Evolutionary conservation across 73 alveolate genomes (phyloP).

Genomic region (Uronychia setigera): DNA sequence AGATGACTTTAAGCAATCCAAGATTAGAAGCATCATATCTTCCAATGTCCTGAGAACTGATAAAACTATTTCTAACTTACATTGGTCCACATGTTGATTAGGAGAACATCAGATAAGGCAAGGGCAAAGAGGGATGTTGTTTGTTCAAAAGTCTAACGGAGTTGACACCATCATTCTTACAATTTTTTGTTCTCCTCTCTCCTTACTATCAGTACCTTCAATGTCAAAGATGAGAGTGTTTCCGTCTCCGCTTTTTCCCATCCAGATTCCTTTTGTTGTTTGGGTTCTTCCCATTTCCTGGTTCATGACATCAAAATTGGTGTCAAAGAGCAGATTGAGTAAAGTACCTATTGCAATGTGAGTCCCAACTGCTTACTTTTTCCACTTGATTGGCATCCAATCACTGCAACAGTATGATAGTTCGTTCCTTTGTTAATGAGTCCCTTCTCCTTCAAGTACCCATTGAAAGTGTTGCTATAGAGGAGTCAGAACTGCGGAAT

Average conservation of each 20-base stretch:
- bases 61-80: slow-evolving; percentile 3
- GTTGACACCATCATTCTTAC: neutral
- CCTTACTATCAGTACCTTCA: slow-evolving; percentile 91
- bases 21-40: slow-evolving; percentile 86
- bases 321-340: slow-evolving; percentile 73
- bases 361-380: slow-evolving; percentile 45
- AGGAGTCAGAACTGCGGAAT: neutral
- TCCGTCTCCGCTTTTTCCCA: slow-evolving; percentile 49
- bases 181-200: slow-evolving; percentile 83
- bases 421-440: slow-evolving; percentile 38
- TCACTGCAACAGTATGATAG: slow-evolving; percentile 78
- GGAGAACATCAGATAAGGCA: slow-evolving; percentile 87
- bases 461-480: slow-evolving; percentile 23
- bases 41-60: slow-evolving; percentile 84
- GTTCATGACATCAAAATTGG: slow-evolving; percentile 77
- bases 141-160: slow-evolving; percentile 84
- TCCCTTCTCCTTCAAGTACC: slow-evolving; percentile 34
- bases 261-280: slow-evolving; percentile 92
- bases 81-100: slow-evolving; percentile 90
- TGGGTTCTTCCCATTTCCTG: slow-evolving; percentile 76
- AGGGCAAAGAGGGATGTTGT: slow-evolving; percentile 87
- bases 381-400: slow-evolving; percentile 88
- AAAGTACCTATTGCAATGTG: slow-evolving; percentile 59
- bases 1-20: slow-evolving; percentile 85
- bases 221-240: slow-evolving; percentile 78